These are phyloP conservation scores for Lentinula detonsa DNA, from an alignment of 768 basidiomycete species.

Conservation along the genomic window DNA sequence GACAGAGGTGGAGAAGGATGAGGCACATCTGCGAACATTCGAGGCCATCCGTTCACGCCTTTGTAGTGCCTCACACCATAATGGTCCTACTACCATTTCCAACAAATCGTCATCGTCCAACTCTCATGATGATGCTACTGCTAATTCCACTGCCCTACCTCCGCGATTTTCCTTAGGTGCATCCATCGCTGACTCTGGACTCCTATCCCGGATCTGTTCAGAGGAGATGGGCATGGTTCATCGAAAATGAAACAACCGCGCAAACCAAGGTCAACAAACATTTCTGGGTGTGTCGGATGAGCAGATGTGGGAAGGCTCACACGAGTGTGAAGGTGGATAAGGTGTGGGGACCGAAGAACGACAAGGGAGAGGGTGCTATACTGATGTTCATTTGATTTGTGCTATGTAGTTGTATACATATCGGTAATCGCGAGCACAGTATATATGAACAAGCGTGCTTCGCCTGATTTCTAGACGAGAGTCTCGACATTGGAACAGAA, in stretches of 20 bases:
- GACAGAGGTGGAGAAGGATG: not conserved
- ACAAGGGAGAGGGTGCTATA: slow-evolving; percentile 11
- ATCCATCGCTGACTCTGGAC: slow-evolving; percentile 6
- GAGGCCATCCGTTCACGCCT: slow-evolving; percentile 53
- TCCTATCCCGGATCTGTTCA: not conserved
- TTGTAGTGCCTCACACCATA: slow-evolving; percentile 30
- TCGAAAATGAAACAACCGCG: slow-evolving; percentile 19
- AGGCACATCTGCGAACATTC: not conserved
- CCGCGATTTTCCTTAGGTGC: not conserved
- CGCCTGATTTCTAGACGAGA: too few relatives aligned
- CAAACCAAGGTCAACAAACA: slow-evolving; percentile 30
- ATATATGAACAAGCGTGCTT: too few relatives aligned
- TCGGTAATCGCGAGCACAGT: too few relatives aligned
- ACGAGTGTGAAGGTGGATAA: slow-evolving; percentile 53
- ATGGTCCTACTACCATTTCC: slow-evolving; percentile 3
- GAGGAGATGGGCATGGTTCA: not conserved
- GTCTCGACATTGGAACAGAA: too few relatives aligned
- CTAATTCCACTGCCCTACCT: slow-evolving; percentile 1
- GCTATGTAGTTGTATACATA: too few relatives aligned
- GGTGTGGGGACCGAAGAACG: slow-evolving; percentile 54
- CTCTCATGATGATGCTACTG: not conserved
- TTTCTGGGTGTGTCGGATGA: slow-evolving; percentile 63
- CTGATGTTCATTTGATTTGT: slow-evolving; percentile 4
- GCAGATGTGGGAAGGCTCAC: slow-evolving; percentile 48
- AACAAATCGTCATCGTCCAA: not conserved